Conservation (phyloP, 805 yeast genomes). For the Torulaspora franciscae region DNA sequence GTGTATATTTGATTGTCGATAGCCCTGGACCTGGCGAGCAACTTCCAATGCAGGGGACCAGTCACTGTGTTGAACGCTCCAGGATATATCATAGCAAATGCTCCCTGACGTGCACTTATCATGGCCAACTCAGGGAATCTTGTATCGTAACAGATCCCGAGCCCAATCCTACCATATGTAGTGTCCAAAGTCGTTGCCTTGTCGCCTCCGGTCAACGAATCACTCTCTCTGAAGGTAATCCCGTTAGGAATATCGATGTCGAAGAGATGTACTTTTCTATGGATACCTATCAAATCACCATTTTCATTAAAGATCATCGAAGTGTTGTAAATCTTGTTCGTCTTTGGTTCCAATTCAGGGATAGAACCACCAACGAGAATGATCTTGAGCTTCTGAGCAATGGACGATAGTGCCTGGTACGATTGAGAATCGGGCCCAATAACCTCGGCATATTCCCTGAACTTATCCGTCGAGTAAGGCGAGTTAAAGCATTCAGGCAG, state of each 20-base stretch:
- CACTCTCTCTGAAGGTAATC: slow-evolving; percentile 80
- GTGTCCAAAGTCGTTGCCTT: slow-evolving; percentile 60
- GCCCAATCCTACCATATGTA: slow-evolving; percentile 52
- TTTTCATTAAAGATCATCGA: slow-evolving; percentile 62
- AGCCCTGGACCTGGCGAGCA: slow-evolving; percentile 67
- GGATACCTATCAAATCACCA: slow-evolving; percentile 81
- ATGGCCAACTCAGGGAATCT: slow-evolving; percentile 75
- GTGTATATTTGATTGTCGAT: slow-evolving; percentile 71
- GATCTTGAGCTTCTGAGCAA: slow-evolving; percentile 63
- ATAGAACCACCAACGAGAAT: slow-evolving; percentile 86
- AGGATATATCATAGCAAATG: slow-evolving; percentile 76
- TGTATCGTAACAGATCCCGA: slow-evolving; percentile 81
- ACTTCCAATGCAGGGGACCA: slow-evolving; percentile 80
- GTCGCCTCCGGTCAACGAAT: slow-evolving; percentile 69
- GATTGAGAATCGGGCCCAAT: slow-evolving; percentile 64
- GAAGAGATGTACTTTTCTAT: slow-evolving; percentile 85
- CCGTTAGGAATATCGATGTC: slow-evolving; percentile 91
- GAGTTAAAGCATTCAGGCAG: slow-evolving; percentile 96
- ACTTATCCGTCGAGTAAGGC: slow-evolving; percentile 84
- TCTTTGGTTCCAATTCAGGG: slow-evolving; percentile 65
- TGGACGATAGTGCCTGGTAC: slow-evolving; percentile 51
- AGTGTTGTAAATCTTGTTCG: slow-evolving; percentile 62
- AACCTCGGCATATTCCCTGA: slow-evolving; percentile 81
- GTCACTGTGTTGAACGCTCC: slow-evolving; percentile 83
- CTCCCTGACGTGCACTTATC: slow-evolving; percentile 59